These are phyloP conservation scores for Xerocomellus chrysenteron DNA, from an alignment of 768 basidiomycete genomes.

Conservation along the genomic window DNA sequence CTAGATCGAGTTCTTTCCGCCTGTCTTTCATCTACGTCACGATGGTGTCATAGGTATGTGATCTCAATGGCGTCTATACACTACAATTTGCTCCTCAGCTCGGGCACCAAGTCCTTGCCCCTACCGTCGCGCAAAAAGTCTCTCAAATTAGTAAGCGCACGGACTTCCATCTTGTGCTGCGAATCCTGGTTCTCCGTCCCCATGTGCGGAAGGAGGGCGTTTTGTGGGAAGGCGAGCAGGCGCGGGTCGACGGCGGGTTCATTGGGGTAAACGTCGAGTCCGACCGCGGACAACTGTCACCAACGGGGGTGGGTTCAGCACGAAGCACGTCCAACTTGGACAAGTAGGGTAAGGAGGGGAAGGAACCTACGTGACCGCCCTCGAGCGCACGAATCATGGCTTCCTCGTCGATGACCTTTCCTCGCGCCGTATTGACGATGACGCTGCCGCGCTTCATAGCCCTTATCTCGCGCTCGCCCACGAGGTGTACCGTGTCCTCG, in stretches of 20 bases:
- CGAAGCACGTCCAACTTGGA: no score
- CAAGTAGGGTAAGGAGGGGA: no score
- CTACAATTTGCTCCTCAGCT: slow-evolving; percentile 35
- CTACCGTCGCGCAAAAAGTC: slow-evolving; percentile 65
- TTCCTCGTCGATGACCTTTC: slow-evolving; percentile 85
- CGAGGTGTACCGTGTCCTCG: slow-evolving; percentile 67
- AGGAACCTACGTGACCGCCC: slow-evolving; percentile 73
- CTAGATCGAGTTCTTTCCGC: background rate
- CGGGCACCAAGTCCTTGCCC: slow-evolving; percentile 68
- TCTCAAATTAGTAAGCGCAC: slow-evolving; percentile 74
- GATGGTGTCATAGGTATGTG: no score
- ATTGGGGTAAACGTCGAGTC: slow-evolving; percentile 84
- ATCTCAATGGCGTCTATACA: background rate
- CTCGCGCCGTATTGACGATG: slow-evolving; percentile 87
- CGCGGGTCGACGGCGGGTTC: slow-evolving; percentile 80
- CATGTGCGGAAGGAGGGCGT: slow-evolving; percentile 88
- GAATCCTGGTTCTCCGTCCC: slow-evolving; percentile 85
- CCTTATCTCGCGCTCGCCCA: slow-evolving; percentile 74
- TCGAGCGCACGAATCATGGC: slow-evolving; percentile 84
- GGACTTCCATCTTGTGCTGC: slow-evolving; percentile 79
- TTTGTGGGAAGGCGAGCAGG: slow-evolving; percentile 76
- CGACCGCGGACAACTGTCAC: slow-evolving; percentile 41
- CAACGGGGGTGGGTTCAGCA: no score
- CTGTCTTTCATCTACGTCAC: background rate
- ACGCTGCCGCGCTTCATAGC: slow-evolving; percentile 74